Conservation (phyloP, 2,329 filamentous ascomycete genomes). For the Sclerotinia spermophila region DNA sequence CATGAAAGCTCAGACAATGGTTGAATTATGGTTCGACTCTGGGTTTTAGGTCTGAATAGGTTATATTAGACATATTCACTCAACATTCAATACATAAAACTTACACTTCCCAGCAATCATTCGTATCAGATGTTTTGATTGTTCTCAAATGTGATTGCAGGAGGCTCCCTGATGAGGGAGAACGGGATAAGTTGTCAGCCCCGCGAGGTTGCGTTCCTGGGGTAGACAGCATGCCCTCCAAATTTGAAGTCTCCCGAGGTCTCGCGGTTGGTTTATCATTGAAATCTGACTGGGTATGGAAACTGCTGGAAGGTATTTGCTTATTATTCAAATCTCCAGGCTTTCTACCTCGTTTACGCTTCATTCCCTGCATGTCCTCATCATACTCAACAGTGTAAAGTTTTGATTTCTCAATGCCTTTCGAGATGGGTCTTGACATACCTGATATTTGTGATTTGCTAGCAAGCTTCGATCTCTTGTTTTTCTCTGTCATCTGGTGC, state of each 20-base stretch:
- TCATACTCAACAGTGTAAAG: slow-evolving; percentile 26
- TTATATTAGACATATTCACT: neutral
- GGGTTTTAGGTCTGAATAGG: neutral
- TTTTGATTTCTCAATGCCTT: slow-evolving; percentile 26
- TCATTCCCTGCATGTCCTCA: slow-evolving; percentile 23
- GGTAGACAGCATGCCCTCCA: neutral
- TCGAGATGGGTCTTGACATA: neutral
- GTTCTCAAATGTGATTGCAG: neutral
- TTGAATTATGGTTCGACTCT: neutral
- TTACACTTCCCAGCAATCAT: neutral
- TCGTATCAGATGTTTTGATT: neutral
- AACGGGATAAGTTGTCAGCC: neutral
- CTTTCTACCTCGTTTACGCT: slow-evolving; percentile 22
- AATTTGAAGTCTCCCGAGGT: neutral
- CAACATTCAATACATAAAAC: neutral
- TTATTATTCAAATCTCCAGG: neutral
- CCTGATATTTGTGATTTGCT: slow-evolving; percentile 2
- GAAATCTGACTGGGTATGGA: neutral
- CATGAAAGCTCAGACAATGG: neutral
- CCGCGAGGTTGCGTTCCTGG: neutral
- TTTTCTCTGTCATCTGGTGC: slow-evolving; percentile 9
- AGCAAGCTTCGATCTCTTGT: slow-evolving; percentile 7
- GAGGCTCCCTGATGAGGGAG: neutral
- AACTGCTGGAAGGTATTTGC: neutral
- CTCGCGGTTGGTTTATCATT: neutral